A percentile compares a stretch with the other conserved stretches of the same genome.
These are phyloP conservation scores for Pezizomycotina sp. DNA, from an alignment of 2,329 filamentous ascomycete genomes.

Conservation along the genomic window DNA sequence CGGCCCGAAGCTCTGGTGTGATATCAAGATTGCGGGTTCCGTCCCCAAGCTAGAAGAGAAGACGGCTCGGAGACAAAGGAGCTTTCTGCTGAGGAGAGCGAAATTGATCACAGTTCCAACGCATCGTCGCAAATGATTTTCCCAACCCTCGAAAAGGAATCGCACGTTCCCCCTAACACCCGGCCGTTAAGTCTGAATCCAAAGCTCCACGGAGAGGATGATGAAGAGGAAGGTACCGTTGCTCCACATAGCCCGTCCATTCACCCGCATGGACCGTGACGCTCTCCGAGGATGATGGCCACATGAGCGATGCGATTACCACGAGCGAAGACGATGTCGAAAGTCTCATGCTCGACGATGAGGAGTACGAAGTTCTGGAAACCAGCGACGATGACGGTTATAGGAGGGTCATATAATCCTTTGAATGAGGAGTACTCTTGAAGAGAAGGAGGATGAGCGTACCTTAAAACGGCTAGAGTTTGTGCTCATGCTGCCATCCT, in stretches of 20 bases:
- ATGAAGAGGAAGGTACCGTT: conserved; percentile 41
- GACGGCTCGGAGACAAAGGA: conserved; percentile 21
- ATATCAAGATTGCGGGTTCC: conserved; percentile 50
- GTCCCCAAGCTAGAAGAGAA: conserved; percentile 26
- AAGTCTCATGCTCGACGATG: conserved; percentile 72
- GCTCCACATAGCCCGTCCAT: conserved; percentile 36
- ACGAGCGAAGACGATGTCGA: conserved; percentile 36
- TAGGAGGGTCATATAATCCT: too few species aligned
- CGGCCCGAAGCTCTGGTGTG: conserved; percentile 89
- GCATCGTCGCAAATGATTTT: conserved; percentile 70
- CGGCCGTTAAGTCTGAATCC: conserved; percentile 33
- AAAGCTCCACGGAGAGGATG: conserved; percentile 32
- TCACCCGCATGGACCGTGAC: conserved; percentile 18
- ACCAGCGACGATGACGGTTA: conserved; percentile 74
- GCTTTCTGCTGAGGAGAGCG: conserved; percentile 26
- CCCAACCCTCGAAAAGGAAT: conserved; percentile 90
- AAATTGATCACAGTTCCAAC: conserved; percentile 25
- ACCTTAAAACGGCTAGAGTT: not conserved
- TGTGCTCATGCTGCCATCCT: not conserved
- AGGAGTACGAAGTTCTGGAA: conserved; percentile 95
- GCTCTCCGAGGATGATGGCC: conserved; percentile 19
- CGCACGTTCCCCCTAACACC: conserved; percentile 62
- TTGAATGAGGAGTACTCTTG: too few species aligned
- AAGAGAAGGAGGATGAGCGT: not conserved
- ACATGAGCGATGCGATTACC: conserved; percentile 30